These are phyloP conservation scores for Yamadazyma songkhlaensis DNA, from an alignment of 1,139 yeast species.

Conservation along the genomic window DNA sequence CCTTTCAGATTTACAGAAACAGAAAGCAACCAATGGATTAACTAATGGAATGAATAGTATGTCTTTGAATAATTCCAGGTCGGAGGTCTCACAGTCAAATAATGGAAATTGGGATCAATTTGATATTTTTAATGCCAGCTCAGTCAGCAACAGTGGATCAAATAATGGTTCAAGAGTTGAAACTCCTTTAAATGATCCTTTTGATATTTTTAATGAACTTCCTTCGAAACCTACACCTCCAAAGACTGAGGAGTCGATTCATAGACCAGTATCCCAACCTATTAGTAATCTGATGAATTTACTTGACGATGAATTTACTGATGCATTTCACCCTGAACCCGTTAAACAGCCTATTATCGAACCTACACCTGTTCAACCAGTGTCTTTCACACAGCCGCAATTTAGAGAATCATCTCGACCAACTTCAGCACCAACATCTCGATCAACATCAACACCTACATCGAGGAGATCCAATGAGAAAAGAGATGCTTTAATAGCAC, in stretches of 20 bases:
- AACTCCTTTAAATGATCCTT: conserved; percentile 18
- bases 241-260: background rate
- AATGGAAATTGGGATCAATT: conserved; percentile 12
- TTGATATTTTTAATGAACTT: conserved; percentile 17
- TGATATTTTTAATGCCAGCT: conserved; percentile 9
- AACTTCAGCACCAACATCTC: background rate
- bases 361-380: conserved; percentile 1
- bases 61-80: background rate
- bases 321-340: conserved; percentile 25
- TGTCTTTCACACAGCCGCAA: background rate
- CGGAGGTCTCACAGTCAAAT: background rate
- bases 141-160: conserved; percentile 3
- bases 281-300: conserved; percentile 15
- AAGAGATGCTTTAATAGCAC: conserved; percentile 60
- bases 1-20: conserved; percentile 13
- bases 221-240: background rate
- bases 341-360: background rate
- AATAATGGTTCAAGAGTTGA: conserved; percentile 3
- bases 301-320: conserved; percentile 45
- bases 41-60: background rate
- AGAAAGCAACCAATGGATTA: conserved; percentile 2
- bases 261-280: background rate
- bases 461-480: conserved; percentile 2
- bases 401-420: background rate
- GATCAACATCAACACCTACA: no score